Evolutionary conservation across 2,329 filamentous ascomycete species (phyloP).

Genomic region (Claviceps digitariae): DNA sequence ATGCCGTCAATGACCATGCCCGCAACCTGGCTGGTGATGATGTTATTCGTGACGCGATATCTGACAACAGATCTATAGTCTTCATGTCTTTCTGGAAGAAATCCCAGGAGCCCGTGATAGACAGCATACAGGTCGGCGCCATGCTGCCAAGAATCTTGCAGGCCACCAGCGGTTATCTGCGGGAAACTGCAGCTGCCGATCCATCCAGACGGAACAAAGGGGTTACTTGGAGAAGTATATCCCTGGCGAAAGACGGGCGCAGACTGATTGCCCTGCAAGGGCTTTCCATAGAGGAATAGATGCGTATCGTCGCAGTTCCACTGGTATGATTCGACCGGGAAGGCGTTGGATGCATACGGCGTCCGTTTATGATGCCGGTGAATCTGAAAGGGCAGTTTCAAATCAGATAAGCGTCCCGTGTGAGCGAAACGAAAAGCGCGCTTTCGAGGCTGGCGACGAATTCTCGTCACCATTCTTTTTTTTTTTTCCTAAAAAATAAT

Average conservation of each 20-base stretch:
- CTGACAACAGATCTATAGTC: conserved; percentile 32
- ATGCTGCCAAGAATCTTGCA: conserved; percentile 64
- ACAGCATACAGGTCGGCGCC: conserved; percentile 65
- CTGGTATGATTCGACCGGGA: conserved; percentile 56
- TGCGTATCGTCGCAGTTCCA: conserved; percentile 63
- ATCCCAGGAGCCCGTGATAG: conserved; percentile 54
- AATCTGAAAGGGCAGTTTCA: conserved; percentile 30
- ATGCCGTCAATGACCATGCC: conserved; percentile 62
- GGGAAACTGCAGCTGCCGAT: conserved; percentile 67
- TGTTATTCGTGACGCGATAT: conserved; percentile 69
- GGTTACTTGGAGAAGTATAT: conserved; percentile 49
- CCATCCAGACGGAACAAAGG: conserved; percentile 53
- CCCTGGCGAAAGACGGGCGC: conserved; percentile 52
- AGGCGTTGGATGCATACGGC: conserved; percentile 64
- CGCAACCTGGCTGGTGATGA: conserved; percentile 70
- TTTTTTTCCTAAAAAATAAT: too few species aligned
- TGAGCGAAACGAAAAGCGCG: background rate
- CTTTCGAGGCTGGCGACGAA: background rate
- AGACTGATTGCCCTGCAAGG: conserved; percentile 33
- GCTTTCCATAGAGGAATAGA: conserved; percentile 55
- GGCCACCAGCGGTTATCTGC: conserved; percentile 58
- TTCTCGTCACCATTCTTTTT: background rate
- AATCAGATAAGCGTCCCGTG: background rate
- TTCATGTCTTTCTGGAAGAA: conserved; percentile 42
- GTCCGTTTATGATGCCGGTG: conserved; percentile 79